These are phyloP conservation scores for Paratinospora sagittata DNA, from an alignment of 164 flowering plant species.

Conservation along the genomic window DNA sequence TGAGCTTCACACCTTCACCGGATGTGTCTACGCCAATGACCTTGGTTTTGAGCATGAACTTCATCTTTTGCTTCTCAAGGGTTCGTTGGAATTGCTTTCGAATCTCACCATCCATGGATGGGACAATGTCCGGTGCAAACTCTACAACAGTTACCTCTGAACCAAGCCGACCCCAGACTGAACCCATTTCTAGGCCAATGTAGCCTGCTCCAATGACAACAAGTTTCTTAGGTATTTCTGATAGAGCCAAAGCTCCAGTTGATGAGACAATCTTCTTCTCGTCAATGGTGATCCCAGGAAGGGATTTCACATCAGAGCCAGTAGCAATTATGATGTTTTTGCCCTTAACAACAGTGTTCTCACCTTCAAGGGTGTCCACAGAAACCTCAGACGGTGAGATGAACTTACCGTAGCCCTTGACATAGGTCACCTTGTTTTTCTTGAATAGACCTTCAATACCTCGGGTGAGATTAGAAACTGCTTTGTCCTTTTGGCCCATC, in stretches of 20 bases:
- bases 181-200: slow-evolving; percentile 89
- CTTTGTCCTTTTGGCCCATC: slow-evolving; percentile 88
- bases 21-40: slow-evolving; percentile 69
- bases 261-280: slow-evolving; percentile 85
- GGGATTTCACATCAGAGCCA: slow-evolving; percentile 83
- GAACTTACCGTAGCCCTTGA: slow-evolving; percentile 82
- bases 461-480: slow-evolving; percentile 58
- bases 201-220: slow-evolving; percentile 90
- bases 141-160: slow-evolving; percentile 86
- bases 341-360: slow-evolving; percentile 61
- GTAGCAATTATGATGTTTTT: slow-evolving; percentile 86
- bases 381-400: slow-evolving; percentile 81
- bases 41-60: slow-evolving; percentile 75
- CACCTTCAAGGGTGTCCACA: slow-evolving; percentile 75
- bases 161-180: slow-evolving; percentile 83
- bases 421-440: slow-evolving; percentile 87
- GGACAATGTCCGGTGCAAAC: slow-evolving; percentile 75
- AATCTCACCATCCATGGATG: slow-evolving; percentile 70
- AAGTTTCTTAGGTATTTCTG: slow-evolving; percentile 72
- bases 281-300: slow-evolving; percentile 80
- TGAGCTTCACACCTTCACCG: slow-evolving; percentile 54
- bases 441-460: slow-evolving; percentile 96
- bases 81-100: slow-evolving; percentile 74
- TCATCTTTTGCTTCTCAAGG: slow-evolving; percentile 86
- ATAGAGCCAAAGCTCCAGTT: slow-evolving; percentile 71